These are phyloP conservation scores for Urochloa ruziziensis DNA, from an alignment of 176 grass and related monocot species.

Conservation along the genomic window DNA sequence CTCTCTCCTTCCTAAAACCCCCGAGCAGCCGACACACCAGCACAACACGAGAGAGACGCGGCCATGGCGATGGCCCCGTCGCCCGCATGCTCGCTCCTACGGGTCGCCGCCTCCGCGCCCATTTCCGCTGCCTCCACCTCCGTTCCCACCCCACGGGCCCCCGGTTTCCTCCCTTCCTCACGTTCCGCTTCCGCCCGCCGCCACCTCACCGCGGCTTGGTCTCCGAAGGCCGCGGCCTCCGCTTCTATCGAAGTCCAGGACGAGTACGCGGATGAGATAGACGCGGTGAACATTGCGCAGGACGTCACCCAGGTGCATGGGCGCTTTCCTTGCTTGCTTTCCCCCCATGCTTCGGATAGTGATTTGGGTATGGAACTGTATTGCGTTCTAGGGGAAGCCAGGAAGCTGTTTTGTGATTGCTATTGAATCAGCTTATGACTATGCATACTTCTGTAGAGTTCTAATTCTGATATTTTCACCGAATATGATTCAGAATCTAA, in stretches of 20 bases:
- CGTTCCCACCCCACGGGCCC: background rate
- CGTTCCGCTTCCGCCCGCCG: background rate
- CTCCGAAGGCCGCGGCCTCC: slow-evolving; percentile 35
- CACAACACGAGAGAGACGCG: slow-evolving; percentile 4
- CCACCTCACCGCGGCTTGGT: slow-evolving; percentile 6
- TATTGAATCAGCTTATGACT: background rate
- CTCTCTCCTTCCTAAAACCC: slow-evolving; percentile 31
- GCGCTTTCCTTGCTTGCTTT: background rate
- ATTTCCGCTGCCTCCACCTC: background rate
- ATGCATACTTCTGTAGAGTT: background rate
- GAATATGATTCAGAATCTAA: background rate
- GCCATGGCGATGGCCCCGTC: slow-evolving; percentile 68
- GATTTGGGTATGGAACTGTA: background rate
- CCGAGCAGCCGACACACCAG: background rate
- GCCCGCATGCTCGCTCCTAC: slow-evolving; percentile 42
- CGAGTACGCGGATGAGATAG: slow-evolving; percentile 54
- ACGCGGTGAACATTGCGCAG: slow-evolving; percentile 86
- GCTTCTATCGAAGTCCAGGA: slow-evolving; percentile 33
- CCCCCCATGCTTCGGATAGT: background rate
- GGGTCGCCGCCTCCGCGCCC: background rate
- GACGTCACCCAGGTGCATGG: slow-evolving; percentile 77
- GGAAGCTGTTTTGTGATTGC: background rate
- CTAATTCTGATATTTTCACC: background rate
- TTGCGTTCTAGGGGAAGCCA: too few species aligned
- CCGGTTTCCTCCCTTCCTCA: slow-evolving; percentile 8